phyloP scores from a whole-genome alignment of 1,284 basidiomycete genomes.

The Acaromyces ingoldii region DNA sequence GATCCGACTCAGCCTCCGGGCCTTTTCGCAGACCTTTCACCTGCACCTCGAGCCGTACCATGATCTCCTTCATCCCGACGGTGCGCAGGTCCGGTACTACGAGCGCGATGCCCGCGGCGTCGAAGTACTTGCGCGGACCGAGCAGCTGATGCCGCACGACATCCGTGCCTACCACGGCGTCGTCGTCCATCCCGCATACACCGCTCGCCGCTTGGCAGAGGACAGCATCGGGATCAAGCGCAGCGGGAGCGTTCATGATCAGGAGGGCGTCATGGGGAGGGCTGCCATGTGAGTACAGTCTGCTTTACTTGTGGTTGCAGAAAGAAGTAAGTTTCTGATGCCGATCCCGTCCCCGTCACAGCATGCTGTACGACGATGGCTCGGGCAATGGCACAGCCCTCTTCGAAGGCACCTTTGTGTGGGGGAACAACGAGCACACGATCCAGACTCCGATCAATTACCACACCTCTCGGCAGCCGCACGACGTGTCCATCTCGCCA shows the following conservation, averaged over 20 bases:
- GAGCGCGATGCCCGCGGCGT: conserved; percentile 17
- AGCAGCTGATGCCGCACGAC: conserved; percentile 26
- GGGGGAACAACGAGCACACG: conserved; percentile 37
- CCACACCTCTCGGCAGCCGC: conserved; percentile 15
- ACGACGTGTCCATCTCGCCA: conserved; percentile 20
- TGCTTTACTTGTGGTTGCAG: too few species aligned
- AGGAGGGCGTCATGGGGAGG: conserved; percentile 33
- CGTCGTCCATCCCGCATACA: conserved; percentile 28
- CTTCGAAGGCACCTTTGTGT: conserved; percentile 40
- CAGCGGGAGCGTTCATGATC: conserved; percentile 14
- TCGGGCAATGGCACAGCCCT: conserved; percentile 19
- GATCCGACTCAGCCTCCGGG: conserved; percentile 34
- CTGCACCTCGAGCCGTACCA: conserved; percentile 37
- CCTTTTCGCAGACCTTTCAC: conserved; percentile 35
- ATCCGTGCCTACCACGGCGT: conserved; percentile 42
- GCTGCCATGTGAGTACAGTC: conserved; percentile 26
- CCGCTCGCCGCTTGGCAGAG: conserved; percentile 23
- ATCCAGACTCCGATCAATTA: conserved; percentile 26
- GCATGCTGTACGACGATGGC: conserved; percentile 35
- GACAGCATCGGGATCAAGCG: conserved; percentile 29
- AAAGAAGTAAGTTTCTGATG: too few species aligned
- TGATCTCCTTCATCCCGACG: conserved; percentile 36
- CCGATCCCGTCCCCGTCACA: neutral
- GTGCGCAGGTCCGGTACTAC: conserved; percentile 27
- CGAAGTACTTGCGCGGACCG: conserved; percentile 15